phyloP scores from a whole-genome alignment of 1,284 basidiomycete genomes.

The Sanguinoderma infundibulare region DNA sequence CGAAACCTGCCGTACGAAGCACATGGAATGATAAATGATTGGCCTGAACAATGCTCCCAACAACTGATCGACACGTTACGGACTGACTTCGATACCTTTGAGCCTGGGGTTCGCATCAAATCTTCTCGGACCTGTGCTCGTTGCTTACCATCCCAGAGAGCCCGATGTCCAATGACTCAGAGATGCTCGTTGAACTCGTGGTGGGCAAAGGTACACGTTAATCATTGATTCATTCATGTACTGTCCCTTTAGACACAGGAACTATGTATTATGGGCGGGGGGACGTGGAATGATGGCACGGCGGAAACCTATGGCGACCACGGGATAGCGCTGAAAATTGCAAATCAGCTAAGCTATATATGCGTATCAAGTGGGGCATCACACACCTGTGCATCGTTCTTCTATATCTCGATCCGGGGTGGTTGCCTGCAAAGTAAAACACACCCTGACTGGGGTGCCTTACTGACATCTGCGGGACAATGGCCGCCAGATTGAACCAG shows the following conservation, averaged over 20 bases:
- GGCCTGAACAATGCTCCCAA: background rate
- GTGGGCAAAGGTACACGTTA: too few relatives aligned
- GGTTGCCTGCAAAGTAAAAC: background rate
- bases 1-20: background rate
- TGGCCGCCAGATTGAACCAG: too few relatives aligned
- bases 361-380: background rate
- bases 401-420: background rate
- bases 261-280: too few relatives aligned
- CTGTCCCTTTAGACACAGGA: too few relatives aligned
- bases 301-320: background rate
- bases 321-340: background rate
- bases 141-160: too few relatives aligned
- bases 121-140: too few relatives aligned
- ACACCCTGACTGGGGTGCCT: background rate
- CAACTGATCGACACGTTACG: background rate
- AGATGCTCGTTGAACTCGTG: too few relatives aligned
- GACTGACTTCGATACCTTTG: too few relatives aligned
- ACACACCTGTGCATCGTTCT: background rate
- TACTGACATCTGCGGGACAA: too few relatives aligned
- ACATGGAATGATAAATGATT: background rate
- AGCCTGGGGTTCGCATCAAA: too few relatives aligned
- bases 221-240: too few relatives aligned
- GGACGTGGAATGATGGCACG: background rate
- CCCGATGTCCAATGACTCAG: too few relatives aligned
- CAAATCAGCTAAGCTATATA: background rate